A percentile compares a stretch with the other conserved stretches of the same genome.
phyloP scores from a whole-genome alignment of 179 eudicot genomes.

The Vitellaria paradoxa region DNA sequence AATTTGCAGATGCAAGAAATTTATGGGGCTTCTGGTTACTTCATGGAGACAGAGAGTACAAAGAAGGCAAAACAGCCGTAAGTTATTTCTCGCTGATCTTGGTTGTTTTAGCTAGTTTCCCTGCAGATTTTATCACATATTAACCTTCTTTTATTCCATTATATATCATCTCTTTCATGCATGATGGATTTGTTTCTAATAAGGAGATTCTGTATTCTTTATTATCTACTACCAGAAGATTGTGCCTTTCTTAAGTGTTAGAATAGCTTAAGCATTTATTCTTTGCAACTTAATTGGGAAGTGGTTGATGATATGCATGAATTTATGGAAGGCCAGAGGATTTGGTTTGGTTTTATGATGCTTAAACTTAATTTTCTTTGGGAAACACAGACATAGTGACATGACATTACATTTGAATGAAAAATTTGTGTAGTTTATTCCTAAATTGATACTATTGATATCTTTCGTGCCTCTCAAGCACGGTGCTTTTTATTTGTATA shows the following conservation, averaged over 20 bases:
- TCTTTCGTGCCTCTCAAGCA: not conserved
- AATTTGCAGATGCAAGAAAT: conserved; percentile 81
- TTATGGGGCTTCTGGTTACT: conserved; percentile 96
- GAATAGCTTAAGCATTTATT: not conserved
- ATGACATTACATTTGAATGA: not conserved
- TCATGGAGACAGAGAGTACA: conserved; percentile 48
- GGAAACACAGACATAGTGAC: too few relatives aligned
- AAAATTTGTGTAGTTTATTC: not conserved
- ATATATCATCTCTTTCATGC: not conserved
- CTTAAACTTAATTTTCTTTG: not conserved
- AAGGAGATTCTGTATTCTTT: not conserved
- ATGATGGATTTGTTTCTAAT: not conserved
- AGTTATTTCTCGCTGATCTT: conserved; percentile 24
- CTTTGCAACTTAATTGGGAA: not conserved
- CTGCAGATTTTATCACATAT: not conserved
- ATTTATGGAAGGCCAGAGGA: not conserved
- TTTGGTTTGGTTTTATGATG: not conserved
- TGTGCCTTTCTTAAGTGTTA: not conserved
- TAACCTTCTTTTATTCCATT: not conserved
- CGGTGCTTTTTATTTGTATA: not conserved
- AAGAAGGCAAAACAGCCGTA: conserved; percentile 52
- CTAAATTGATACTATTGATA: not conserved
- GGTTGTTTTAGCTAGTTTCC: not conserved
- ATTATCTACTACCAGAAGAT: not conserved
- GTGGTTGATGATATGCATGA: not conserved